These are phyloP conservation scores for Boletus hoseneyae DNA, from an alignment of 1,284 basidiomycete species.

Conservation along the genomic window DNA sequence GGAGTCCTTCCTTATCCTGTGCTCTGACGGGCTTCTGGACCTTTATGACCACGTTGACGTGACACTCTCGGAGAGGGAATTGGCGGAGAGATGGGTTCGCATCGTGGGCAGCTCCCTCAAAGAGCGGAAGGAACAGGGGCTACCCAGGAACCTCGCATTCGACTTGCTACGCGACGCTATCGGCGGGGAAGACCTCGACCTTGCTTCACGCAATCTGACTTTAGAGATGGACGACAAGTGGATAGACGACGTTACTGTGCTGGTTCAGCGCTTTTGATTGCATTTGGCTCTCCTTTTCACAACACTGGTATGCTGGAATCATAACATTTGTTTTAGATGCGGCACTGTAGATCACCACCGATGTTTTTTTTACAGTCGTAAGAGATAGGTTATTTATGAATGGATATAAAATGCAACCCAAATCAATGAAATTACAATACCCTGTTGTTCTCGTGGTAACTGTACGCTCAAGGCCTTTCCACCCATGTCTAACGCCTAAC, in stretches of 20 bases:
- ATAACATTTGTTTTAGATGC: conserved; percentile 5
- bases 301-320: background rate
- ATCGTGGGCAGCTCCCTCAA: conserved; percentile 32
- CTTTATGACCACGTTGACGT: conserved; percentile 41
- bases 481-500: conserved; percentile 9
- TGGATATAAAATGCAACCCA: conserved; percentile 17
- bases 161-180: conserved; percentile 53
- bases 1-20: conserved; percentile 44
- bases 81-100: conserved; percentile 42
- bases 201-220: conserved; percentile 55
- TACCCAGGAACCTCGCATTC: conserved; percentile 44
- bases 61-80: conserved; percentile 33
- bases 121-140: conserved; percentile 14
- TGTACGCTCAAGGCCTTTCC: background rate
- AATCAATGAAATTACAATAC: conserved; percentile 1
- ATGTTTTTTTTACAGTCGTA: conserved; percentile 8
- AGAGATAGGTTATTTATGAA: conserved; percentile 16
- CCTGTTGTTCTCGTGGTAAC: background rate
- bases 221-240: conserved; percentile 61
- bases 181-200: conserved; percentile 49
- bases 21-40: conserved; percentile 58
- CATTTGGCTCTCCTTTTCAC: background rate
- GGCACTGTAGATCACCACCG: conserved; percentile 7
- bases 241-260: conserved; percentile 70
- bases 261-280: conserved; percentile 42